Percentiles rank a stretch among this genome's conserved stretches.
Conservation (phyloP, 2,329 filamentous ascomycete genomes). For the Aspergillus brasiliensis region DNA sequence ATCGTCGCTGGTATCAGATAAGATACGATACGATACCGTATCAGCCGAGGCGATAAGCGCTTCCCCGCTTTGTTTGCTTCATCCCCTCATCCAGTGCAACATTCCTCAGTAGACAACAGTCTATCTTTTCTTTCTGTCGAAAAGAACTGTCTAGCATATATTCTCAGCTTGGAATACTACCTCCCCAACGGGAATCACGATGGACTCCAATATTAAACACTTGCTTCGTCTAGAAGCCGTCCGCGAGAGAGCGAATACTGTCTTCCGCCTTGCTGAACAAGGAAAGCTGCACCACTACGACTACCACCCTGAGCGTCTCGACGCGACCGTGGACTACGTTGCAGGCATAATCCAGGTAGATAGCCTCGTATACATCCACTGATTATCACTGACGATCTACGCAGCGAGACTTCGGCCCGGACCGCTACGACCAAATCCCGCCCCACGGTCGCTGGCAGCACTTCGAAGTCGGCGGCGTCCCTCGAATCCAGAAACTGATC, state of each 20-base stretch:
- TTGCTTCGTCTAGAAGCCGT: slow-evolving; percentile 33
- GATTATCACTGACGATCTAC: neutral
- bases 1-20: slow-evolving; percentile 12
- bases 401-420: slow-evolving; percentile 56
- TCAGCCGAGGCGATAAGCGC: slow-evolving; percentile 12
- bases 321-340: slow-evolving; percentile 48
- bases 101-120: too few species aligned
- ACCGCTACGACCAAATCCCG: slow-evolving; percentile 52
- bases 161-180: neutral
- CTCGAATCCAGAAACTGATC: slow-evolving; percentile 52
- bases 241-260: slow-evolving; percentile 28
- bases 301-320: slow-evolving; percentile 43
- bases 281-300: slow-evolving; percentile 48
- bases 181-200: neutral
- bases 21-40: slow-evolving; percentile 14
- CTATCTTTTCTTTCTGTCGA: neutral
- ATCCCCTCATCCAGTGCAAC: neutral
- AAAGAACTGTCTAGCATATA: neutral
- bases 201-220: slow-evolving; percentile 28
- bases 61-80: slow-evolving; percentile 5
- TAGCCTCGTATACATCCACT: neutral
- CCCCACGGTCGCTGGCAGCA: slow-evolving; percentile 65
- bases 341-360: slow-evolving; percentile 47
- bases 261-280: slow-evolving; percentile 40
- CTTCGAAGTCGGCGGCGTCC: slow-evolving; percentile 59